A percentile compares a stretch with the other conserved stretches of the same genome.
Evolutionary conservation across 495 filamentous ascomycete genomes (phyloP).

Genomic region (Clavariopsis aquatica): DNA sequence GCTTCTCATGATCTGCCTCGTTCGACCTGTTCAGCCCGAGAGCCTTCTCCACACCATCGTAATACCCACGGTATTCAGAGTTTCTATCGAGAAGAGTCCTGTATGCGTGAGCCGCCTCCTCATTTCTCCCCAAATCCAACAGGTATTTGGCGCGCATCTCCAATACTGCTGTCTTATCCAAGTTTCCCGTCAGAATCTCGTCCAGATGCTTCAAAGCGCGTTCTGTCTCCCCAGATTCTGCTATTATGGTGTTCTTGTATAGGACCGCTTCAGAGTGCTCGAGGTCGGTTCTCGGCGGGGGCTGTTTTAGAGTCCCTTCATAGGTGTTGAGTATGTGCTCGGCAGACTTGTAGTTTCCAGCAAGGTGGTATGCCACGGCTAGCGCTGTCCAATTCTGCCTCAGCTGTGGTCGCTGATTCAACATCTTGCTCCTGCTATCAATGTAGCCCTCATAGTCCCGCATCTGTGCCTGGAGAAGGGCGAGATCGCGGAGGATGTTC

Average conservation of each 20-base stretch:
- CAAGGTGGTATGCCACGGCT: conserved; percentile 87
- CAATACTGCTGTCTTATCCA: conserved; percentile 86
- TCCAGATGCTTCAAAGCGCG: conserved; percentile 86
- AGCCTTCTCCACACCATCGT: conserved; percentile 68
- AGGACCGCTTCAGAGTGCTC: conserved; percentile 95
- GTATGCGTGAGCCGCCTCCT: conserved; percentile 83
- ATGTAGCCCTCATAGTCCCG: conserved; percentile 93
- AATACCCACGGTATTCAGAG: conserved; percentile 82
- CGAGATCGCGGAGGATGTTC: conserved; percentile 93
- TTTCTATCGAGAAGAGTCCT: conserved; percentile 80
- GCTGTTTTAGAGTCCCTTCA: conserved; percentile 83
- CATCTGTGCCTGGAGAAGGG: conserved; percentile 93
- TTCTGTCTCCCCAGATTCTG: conserved; percentile 75
- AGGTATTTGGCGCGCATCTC: conserved; percentile 87
- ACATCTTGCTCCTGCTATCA: conserved; percentile 78
- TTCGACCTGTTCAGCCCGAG: conserved; percentile 66
- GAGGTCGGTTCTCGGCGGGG: conserved; percentile 73
- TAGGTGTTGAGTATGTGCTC: conserved; percentile 89
- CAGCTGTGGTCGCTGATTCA: conserved; percentile 74
- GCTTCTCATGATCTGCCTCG: conserved; percentile 52
- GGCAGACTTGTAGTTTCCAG: conserved; percentile 78
- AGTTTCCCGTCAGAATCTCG: conserved; percentile 67
- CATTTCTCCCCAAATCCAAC: conserved; percentile 69
- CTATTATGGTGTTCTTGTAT: conserved; percentile 95
- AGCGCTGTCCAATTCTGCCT: conserved; percentile 95